A percentile compares a stretch with the other conserved stretches of the same genome.
Evolutionary conservation across 1,284 basidiomycete genomes (phyloP).

Genomic region (Ceratobasidium sp.): DNA sequence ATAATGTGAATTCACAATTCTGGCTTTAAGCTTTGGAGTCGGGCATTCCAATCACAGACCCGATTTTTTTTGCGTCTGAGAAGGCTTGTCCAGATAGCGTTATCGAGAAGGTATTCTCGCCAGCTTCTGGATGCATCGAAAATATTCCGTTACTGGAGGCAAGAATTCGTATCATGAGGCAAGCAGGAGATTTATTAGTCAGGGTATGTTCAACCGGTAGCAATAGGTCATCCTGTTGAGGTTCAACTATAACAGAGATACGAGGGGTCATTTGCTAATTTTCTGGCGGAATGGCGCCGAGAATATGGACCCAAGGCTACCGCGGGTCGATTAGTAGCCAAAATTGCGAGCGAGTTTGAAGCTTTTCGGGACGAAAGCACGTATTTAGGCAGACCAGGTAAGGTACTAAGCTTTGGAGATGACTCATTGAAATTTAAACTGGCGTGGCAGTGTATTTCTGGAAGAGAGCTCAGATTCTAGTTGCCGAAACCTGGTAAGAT

Average conservation of each 20-base stretch:
- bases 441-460: constrained; percentile 69
- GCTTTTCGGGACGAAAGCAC: constrained; percentile 76
- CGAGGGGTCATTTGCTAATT: constrained; percentile 73
- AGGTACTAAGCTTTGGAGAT: constrained; percentile 36
- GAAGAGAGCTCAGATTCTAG: constrained; percentile 86
- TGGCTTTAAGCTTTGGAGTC: constrained; percentile 64
- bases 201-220: constrained; percentile 58
- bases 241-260: constrained; percentile 61
- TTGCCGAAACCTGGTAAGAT: constrained; percentile 83
- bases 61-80: constrained; percentile 75
- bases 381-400: constrained; percentile 68
- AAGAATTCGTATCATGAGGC: constrained; percentile 75
- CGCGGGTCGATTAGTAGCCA: constrained; percentile 74
- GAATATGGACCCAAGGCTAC: constrained; percentile 65
- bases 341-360: constrained; percentile 75
- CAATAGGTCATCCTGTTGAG: background rate
- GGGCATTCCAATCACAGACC: constrained; percentile 77
- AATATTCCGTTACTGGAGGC: constrained; percentile 71
- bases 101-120: constrained; percentile 72
- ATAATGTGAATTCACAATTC: constrained; percentile 43
- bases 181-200: constrained; percentile 74
- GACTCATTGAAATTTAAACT: background rate
- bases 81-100: constrained; percentile 70
- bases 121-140: constrained; percentile 66
- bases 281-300: constrained; percentile 69